Evolutionary conservation across 768 basidiomycete species (phyloP).

Genomic region (Inosperma sp.): DNA sequence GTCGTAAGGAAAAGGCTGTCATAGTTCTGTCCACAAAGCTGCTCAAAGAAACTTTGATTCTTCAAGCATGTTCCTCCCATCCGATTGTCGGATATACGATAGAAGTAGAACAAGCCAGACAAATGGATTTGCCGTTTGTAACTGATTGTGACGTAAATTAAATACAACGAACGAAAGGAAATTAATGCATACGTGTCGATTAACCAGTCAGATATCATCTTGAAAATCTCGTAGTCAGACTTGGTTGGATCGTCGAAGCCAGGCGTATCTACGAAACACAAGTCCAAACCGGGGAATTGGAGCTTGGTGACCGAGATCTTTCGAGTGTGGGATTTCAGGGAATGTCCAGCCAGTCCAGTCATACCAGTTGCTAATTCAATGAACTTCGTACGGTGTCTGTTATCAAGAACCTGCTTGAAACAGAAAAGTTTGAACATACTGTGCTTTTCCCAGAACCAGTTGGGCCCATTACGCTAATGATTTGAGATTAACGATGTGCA

Average conservation of each 20-base stretch:
- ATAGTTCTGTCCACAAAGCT: slow-evolving; percentile 43
- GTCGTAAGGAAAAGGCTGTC: slow-evolving; percentile 46
- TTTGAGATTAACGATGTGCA: background rate
- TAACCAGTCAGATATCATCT: too few relatives aligned
- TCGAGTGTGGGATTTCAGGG: background rate
- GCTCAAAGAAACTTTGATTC: slow-evolving; percentile 47
- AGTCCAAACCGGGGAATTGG: slow-evolving; percentile 15
- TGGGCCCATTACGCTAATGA: slow-evolving; percentile 11
- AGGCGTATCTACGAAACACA: too few relatives aligned
- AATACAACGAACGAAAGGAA: background rate
- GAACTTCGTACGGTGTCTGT: background rate
- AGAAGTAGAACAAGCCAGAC: slow-evolving; percentile 29
- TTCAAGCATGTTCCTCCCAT: slow-evolving; percentile 40
- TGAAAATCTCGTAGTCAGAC: slow-evolving; percentile 7
- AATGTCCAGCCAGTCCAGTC: background rate
- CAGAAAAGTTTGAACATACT: slow-evolving; percentile 1
- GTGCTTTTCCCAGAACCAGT: too few relatives aligned
- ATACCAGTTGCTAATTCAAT: background rate
- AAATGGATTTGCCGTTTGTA: slow-evolving; percentile 25
- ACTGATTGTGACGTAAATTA: slow-evolving; percentile 10
- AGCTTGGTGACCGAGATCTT: slow-evolving; percentile 7
- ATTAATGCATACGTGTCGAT: slow-evolving; percentile 24
- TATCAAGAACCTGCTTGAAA: background rate
- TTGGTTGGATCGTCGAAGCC: too few relatives aligned
- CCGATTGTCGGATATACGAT: slow-evolving; percentile 33